These are phyloP conservation scores for Exophiala aquamarina DNA, from an alignment of 2,329 filamentous ascomycete species.

Conservation along the genomic window DNA sequence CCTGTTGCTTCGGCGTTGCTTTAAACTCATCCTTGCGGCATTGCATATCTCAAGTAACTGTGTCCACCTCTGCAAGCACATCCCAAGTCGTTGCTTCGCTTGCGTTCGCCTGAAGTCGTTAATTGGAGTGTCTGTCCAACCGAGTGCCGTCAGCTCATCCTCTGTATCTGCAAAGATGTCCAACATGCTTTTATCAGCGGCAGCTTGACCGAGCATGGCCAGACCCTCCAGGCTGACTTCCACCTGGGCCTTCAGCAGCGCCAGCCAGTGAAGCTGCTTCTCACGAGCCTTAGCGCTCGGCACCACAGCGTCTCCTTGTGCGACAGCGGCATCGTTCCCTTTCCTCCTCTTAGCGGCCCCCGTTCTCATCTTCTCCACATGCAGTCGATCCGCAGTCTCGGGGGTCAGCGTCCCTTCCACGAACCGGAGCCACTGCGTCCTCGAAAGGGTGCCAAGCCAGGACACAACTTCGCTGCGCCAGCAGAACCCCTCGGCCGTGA, in stretches of 20 bases:
- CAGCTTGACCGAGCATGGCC: too few relatives aligned
- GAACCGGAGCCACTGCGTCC: conserved; percentile 13
- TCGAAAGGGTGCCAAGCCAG: conserved; percentile 13
- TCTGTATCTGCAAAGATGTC: conserved; percentile 7
- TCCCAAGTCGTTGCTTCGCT: conserved; percentile 5
- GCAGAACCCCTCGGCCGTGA: conserved; percentile 16
- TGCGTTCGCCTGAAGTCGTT: background rate
- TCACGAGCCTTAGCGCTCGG: background rate
- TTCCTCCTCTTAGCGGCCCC: background rate
- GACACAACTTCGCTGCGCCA: conserved; percentile 21
- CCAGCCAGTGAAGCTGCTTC: background rate
- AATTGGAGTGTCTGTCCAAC: background rate
- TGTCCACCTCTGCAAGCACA: conserved; percentile 17
- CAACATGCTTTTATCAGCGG: too few relatives aligned
- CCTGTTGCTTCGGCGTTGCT: too few relatives aligned
- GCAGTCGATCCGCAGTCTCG: background rate
- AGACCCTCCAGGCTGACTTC: too few relatives aligned
- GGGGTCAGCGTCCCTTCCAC: conserved; percentile 14
- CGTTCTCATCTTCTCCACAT: background rate
- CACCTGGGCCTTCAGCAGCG: background rate
- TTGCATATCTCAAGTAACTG: conserved; percentile 11
- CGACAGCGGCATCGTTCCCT: background rate
- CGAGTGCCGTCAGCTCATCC: conserved; percentile 4
- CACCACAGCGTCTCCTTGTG: background rate
- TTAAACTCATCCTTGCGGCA: background rate